Conservation (phyloP, 805 yeast genomes). For the Myxozyma kluyveri region DNA sequence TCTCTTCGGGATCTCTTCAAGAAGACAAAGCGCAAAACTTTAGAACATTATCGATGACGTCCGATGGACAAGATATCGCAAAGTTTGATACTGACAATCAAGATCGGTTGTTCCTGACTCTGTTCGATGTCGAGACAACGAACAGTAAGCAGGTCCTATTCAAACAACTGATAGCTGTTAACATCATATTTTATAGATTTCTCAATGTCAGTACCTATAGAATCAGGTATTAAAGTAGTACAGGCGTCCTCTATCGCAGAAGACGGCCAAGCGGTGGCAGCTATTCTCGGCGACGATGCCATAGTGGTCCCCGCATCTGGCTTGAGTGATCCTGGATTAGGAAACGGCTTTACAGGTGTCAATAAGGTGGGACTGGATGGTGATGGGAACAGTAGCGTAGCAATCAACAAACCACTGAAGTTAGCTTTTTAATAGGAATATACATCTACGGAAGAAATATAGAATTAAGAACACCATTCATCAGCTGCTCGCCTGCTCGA, state of each 20-base stretch:
- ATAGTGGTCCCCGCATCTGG: background rate
- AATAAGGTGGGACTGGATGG: background rate
- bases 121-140: background rate
- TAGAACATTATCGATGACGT: background rate
- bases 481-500: too few species aligned
- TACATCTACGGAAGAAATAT: too few species aligned
- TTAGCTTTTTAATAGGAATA: background rate
- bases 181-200: background rate
- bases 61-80: background rate
- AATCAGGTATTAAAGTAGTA: too few species aligned
- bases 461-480: too few species aligned
- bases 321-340: background rate
- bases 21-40: background rate
- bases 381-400: background rate
- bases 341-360: background rate
- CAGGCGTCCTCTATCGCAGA: background rate
- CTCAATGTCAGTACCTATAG: background rate
- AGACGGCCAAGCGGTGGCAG: background rate
- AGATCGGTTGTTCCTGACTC: background rate
- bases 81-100: background rate
- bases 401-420: background rate
- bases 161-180: background rate
- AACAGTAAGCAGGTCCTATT: background rate
- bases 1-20: background rate
- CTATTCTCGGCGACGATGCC: background rate